Evolutionary conservation across 371 early-diverging fungal genomes (phyloP), one percentile per base, ranked within the genome.

Genomic region (Mortierella sp.): DNA sequence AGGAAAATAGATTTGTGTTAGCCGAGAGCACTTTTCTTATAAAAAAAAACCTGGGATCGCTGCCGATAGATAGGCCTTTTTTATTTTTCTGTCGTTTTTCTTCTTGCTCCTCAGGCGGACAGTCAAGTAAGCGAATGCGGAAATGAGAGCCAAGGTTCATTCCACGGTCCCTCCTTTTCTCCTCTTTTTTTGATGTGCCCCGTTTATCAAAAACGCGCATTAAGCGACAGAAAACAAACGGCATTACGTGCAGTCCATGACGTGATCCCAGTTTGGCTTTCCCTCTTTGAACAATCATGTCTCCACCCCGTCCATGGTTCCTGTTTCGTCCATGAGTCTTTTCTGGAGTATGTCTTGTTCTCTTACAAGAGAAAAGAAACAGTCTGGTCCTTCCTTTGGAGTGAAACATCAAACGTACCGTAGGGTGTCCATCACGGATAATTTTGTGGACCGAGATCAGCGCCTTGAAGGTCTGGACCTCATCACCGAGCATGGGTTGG

Each of bases 381-480:
- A 8, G 34, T 22, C 37, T 34, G 5, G 19, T 16, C 9, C 11
- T 8, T 61, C n/a, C 58, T 22, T n/a, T 16, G 43, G 24, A 34
- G 61, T 58, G 37, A 58, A 9, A 61, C 61, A 61, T 29, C n/a
- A 22, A n/a, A 77, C 86, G 78, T 91, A 92, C 93, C 63, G 88
- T 89, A 14, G 95, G 94, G 86, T 97, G 97, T 43, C 99, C 99
- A 79, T 94, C 95, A 70, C 96, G 94, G 71, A 98, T 93, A 73
- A 98, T 92, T 91, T 98, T 98, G 90, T 99, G 99, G 69, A 96
- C 91, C 29, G 94, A 91, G 79, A 99, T 96, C 70, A 99, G 89
- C 16, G 97, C 96, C 88, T 99, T 99, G 91, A 96, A 99, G 61
- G 94, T 94, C 85, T 96, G 94, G 26, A 99, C 89, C 86, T 98